Conservation (phyloP, 2,329 filamentous ascomycete genomes). For the Teratosphaeria epicoccoides region DNA sequence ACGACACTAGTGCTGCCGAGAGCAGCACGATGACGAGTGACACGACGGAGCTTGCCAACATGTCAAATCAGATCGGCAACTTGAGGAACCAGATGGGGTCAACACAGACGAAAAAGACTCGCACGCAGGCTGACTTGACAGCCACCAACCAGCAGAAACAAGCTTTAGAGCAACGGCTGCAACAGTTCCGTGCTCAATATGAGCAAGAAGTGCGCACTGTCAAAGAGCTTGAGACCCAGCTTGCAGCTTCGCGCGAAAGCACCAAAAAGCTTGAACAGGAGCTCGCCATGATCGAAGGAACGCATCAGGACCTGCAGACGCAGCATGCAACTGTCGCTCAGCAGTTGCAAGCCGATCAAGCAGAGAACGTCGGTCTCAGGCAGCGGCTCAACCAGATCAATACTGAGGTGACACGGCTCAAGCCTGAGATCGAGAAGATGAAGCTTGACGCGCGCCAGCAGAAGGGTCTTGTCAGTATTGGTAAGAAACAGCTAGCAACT, state of each 20-base stretch:
- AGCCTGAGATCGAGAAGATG: constrained; percentile 85
- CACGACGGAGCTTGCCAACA: constrained; percentile 83
- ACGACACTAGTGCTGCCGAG: constrained; percentile 61
- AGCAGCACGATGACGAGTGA: constrained; percentile 82
- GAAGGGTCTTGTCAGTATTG: constrained; percentile 92
- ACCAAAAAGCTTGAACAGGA: constrained; percentile 78
- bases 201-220: constrained; percentile 88
- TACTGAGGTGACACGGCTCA: constrained; percentile 69
- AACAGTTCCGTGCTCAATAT: constrained; percentile 77
- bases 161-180: constrained; percentile 79
- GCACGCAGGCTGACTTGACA: constrained; percentile 70
- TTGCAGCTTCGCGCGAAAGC: constrained; percentile 64
- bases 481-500: constrained; percentile 92
- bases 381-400: constrained; percentile 80
- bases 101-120: constrained; percentile 69
- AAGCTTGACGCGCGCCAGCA: constrained; percentile 87
- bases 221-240: constrained; percentile 71
- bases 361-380: constrained; percentile 76
- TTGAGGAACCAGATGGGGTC: constrained; percentile 91
- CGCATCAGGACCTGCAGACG: constrained; percentile 66
- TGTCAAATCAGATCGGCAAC: constrained; percentile 89
- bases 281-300: constrained; percentile 70
- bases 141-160: constrained; percentile 79
- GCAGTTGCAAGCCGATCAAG: constrained; percentile 73
- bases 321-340: constrained; percentile 69